A percentile compares a stretch with the other conserved stretches of the same genome.
Conservation (phyloP, 179 eudicot genomes). For the Pouteria campechiana region DNA sequence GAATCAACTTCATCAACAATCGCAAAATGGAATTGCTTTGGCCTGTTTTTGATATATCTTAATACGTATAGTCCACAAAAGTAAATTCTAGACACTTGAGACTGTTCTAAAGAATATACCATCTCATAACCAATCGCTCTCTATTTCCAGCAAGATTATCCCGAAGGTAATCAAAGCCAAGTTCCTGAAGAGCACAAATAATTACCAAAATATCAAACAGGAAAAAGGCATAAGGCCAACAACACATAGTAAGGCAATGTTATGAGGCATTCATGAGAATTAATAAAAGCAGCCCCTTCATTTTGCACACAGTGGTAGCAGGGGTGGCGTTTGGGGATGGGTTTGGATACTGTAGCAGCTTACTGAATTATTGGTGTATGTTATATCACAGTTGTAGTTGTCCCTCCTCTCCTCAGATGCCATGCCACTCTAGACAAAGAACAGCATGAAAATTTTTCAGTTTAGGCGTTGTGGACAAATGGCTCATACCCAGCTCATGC, state of each 20-base stretch:
- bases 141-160: constrained; percentile 81
- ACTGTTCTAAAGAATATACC: constrained; percentile 31
- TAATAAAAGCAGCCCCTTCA: too few relatives aligned
- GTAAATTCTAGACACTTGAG: not conserved
- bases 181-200: constrained; percentile 83
- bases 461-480: too few relatives aligned
- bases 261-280: too few relatives aligned
- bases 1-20: constrained; percentile 99
- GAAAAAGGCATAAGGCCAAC: not conserved
- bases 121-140: constrained; percentile 88
- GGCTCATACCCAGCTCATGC: not conserved
- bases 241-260: not conserved
- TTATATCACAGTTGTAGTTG: constrained; percentile 82
- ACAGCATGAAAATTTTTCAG: too few relatives aligned
- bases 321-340: too few relatives aligned
- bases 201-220: constrained; percentile 6
- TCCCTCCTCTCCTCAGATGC: constrained; percentile 55
- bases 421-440: constrained; percentile 65
- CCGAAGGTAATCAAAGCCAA: constrained; percentile 97
- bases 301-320: too few relatives aligned
- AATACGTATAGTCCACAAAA: not conserved
- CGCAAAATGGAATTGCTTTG: constrained; percentile 97
- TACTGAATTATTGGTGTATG: constrained; percentile 93
- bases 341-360: constrained; percentile 11
- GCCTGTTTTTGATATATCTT: constrained; percentile 46